Evolutionary conservation across 1,139 yeast genomes (phyloP).

Genomic region (Zygosaccharomyces sapae): DNA sequence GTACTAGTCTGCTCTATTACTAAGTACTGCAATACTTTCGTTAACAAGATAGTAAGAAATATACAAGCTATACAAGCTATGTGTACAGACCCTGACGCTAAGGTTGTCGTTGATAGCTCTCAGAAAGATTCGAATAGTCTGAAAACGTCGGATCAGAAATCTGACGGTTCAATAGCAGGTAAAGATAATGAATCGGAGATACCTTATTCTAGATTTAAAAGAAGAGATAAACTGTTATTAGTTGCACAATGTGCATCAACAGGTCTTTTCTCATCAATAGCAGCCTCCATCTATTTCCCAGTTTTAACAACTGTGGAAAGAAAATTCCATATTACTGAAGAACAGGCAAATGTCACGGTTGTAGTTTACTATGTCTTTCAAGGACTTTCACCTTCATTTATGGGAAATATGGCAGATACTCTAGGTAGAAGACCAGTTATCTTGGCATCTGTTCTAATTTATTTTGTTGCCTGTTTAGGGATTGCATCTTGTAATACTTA

Average conservation of each 20-base stretch:
- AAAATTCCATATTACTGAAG: slow-evolving; percentile 51
- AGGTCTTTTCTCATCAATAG: slow-evolving; percentile 14
- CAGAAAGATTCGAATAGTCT: neutral
- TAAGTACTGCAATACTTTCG: neutral
- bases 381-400: slow-evolving; percentile 62
- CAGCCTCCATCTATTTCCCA: slow-evolving; percentile 44
- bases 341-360: slow-evolving; percentile 58
- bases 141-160: slow-evolving; percentile 3
- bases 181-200: slow-evolving; percentile 7
- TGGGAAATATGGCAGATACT: slow-evolving; percentile 62
- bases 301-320: slow-evolving; percentile 53
- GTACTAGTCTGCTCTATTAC: neutral
- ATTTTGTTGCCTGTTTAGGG: slow-evolving; percentile 43
- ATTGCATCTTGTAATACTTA: slow-evolving; percentile 43
- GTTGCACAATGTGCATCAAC: slow-evolving; percentile 14
- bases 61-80: no score
- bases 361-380: slow-evolving; percentile 70
- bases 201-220: slow-evolving; percentile 13
- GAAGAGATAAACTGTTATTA: slow-evolving; percentile 9
- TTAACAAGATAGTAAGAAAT: neutral
- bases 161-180: neutral
- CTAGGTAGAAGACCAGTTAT: slow-evolving; percentile 68
- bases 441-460: slow-evolving; percentile 27
- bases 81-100: neutral
- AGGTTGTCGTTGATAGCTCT: neutral